Percentiles rank a stretch among this genome's conserved stretches.
Evolutionary conservation across 2,329 filamentous ascomycete genomes (phyloP).

Genomic region (Fusarium udum): DNA sequence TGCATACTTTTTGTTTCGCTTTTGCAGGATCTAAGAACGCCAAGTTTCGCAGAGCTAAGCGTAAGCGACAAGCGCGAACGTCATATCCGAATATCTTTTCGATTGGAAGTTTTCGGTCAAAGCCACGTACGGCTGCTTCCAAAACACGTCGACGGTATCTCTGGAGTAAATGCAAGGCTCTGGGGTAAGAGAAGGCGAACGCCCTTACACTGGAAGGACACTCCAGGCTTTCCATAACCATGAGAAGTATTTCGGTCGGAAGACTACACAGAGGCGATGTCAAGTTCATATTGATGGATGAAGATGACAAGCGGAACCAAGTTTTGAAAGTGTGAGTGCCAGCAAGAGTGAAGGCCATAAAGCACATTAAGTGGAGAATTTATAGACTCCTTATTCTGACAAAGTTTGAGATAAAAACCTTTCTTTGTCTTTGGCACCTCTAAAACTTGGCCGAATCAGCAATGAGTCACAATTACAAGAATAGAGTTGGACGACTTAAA

Average conservation of each 20-base stretch:
- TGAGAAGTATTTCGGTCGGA: not conserved
- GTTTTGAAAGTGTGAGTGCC: not conserved
- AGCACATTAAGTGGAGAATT: rapidly evolving
- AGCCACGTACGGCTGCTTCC: no score
- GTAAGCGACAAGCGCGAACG: not conserved
- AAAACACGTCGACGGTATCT: no score
- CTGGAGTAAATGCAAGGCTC: not conserved
- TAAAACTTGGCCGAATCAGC: not conserved
- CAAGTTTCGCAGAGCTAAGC: not conserved
- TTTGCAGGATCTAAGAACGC: not conserved
- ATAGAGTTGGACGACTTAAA: not conserved
- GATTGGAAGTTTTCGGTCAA: no score
- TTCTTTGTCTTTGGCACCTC: not conserved
- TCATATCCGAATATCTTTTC: no score
- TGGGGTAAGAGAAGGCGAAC: rapidly evolving
- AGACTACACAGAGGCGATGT: not conserved
- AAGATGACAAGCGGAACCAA: rapidly evolving
- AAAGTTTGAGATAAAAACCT: not conserved
- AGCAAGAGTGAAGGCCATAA: not conserved
- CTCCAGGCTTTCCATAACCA: not conserved
- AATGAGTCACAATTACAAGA: not conserved
- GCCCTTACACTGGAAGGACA: not conserved
- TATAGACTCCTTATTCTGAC: not conserved
- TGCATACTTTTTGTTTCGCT: not conserved
- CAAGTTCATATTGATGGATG: not conserved